Base-by-base conservation (phyloP, 2,329 filamentous ascomycete genomes). In the Lasiodiplodia sp. region DNA sequence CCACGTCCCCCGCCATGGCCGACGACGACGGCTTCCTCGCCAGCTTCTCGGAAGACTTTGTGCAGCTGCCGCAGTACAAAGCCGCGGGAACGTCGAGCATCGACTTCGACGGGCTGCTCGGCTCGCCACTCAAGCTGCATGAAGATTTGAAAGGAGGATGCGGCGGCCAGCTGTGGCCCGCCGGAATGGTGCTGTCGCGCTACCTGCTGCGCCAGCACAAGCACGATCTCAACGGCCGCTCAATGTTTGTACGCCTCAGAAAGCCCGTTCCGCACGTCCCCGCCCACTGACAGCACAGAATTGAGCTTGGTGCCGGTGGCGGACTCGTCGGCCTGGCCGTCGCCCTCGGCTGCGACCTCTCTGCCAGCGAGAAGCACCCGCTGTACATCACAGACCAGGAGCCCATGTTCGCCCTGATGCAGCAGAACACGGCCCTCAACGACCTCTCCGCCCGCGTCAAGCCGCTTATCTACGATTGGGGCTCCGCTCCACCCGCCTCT, bases 161-260 rank as follows among this genome's bases (percentile, higher is more conserved):
- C 79, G 96, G 96, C 60, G 96, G 96, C 2, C 92, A 96, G 80
- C 86, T 96, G 12, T 98, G 96, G 96, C 95, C 94, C 3, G 95
- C 95, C 0, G 96, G 96, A 12, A 92, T 97, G 89, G 88, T 96
- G 18, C 84, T 99, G 66, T 88, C 92, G 23, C 93, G 91, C 79
- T 96, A 98, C 78, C 87, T 98, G 86, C 85, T 98, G 69, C 87
- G 90, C 65, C 90, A 90, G 76, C 91, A 92, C 73, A 83, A 83
- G 71, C 81, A 86, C n/a, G 82, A 87, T 72, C 79, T 97, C 71
- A 80, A 80, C 68, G 83, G 87, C 69, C 90, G 92, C 71, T 87
- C 88, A 80, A 93, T 97, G 92, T 96, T 79, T 79, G 90, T 87
- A 75, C 69, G 71, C 68, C 69, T 66, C 57, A 37, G 6, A 37